Evolutionary conservation across 2,329 filamentous ascomycete genomes (phyloP).

Genomic region (Aspergillus ochraceus): DNA sequence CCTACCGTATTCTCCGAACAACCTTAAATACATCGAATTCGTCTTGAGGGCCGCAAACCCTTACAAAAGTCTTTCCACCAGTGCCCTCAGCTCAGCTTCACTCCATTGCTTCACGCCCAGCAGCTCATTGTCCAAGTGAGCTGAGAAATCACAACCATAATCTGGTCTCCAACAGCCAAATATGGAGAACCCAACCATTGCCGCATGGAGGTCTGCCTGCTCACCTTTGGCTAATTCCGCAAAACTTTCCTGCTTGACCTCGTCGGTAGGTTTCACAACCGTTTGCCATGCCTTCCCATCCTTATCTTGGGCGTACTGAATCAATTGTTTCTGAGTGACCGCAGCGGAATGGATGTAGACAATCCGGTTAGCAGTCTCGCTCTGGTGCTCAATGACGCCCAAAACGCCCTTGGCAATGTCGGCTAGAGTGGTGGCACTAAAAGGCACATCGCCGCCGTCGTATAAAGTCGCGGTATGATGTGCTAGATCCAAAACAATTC

Average conservation of each 20-base stretch:
- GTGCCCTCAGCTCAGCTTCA: neutral
- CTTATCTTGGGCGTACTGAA: neutral
- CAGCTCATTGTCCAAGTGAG: neutral
- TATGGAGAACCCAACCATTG: neutral
- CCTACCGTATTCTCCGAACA: too few relatives aligned
- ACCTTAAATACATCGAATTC: too few relatives aligned
- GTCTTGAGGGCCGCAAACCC: too few relatives aligned
- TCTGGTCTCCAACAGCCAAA: neutral
- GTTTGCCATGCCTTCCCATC: neutral
- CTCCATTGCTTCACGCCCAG: neutral
- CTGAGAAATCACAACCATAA: neutral
- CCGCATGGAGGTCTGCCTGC: neutral
- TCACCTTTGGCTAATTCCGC: neutral
- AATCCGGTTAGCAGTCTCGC: neutral
- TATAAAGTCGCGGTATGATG: neutral
- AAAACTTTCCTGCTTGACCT: neutral
- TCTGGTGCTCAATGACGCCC: neutral
- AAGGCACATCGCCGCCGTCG: neutral
- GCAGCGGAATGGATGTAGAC: neutral
- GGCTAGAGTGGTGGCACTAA: neutral
- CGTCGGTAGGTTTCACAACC: neutral
- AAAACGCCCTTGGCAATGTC: neutral
- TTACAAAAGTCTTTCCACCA: neutral
- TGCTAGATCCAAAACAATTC: neutral
- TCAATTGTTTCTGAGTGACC: neutral